Evolutionary conservation across 2,329 filamentous ascomycete genomes (phyloP), one percentile per base, ranked within the genome.

Genomic region (Pseudodiploospora longispora): DNA sequence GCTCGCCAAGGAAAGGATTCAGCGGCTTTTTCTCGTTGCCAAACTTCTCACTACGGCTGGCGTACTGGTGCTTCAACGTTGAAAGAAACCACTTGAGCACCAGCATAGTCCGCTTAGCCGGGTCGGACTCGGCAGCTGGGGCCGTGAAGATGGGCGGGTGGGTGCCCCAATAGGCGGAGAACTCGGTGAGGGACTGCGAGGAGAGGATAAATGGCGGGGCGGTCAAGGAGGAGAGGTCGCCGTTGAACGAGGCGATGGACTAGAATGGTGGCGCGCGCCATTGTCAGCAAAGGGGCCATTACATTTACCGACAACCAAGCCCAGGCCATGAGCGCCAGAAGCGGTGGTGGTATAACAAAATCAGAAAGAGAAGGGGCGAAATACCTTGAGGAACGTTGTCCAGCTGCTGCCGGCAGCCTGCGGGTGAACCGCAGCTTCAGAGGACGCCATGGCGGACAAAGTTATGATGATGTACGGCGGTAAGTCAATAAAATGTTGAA

Each of bases 61-160:
- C 78, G 57, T 83, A 82, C 62, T 95, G 88, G 66, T 94, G 87
- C 70, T 93, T 95, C 42, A 97, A 74, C 4, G 90, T 95, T 58
- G 82, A 90, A 44, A 97, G 69, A 69, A 96, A 97, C 91, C 91
- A 97, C 66, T 91, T 94, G 56, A 96, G 71, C n/a, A 97, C 91
- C 31, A 91, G 73, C 53, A 95, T 68, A 19, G 87, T 83, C 49
- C 91, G 82, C 71, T 88, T 93, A 56, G 85, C 80, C 1, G 89
- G 78, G 61, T 95, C 85, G 42, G 81, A 57, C 63, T 95, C 89
- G 46, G 76, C 74, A 40, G 88, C 85, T 3, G 91, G 87, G 9
- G 90, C 89, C 47, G 88, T 80, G 55, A 97, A 85, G 48, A 95
- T 68, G 12, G 72, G 66, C 4, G 86, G 86, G 58, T 89, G 83